These are phyloP conservation scores for Fusarium aywerte DNA, from an alignment of 2,329 filamentous ascomycete species.

Conservation along the genomic window DNA sequence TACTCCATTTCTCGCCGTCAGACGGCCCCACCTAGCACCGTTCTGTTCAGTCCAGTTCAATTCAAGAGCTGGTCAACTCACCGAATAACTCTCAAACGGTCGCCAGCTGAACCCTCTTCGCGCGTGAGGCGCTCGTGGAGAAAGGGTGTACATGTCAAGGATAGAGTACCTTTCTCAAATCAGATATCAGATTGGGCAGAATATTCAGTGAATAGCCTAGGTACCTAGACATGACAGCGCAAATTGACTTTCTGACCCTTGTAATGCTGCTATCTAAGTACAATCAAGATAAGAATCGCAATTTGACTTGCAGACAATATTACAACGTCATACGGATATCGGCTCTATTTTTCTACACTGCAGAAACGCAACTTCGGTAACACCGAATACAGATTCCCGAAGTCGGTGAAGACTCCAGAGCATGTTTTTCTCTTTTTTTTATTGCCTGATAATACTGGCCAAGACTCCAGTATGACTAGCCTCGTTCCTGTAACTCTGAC, in stretches of 20 bases:
- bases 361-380: constrained; percentile 6
- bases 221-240: not conserved
- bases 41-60: not conserved
- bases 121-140: constrained; percentile 13
- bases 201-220: not conserved
- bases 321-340: constrained; percentile 9
- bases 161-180: not conserved
- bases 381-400: constrained; percentile 18
- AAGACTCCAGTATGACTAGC: constrained; percentile 23
- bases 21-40: constrained; percentile 26
- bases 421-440: constrained; percentile 2
- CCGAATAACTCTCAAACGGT: not conserved
- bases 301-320: not conserved
- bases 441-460: constrained; percentile 4
- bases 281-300: not conserved
- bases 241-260: constrained; percentile 4
- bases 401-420: constrained; percentile 18
- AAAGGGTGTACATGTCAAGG: not conserved
- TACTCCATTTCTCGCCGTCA: constrained; percentile 32
- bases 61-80: not conserved
- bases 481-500: constrained; percentile 2
- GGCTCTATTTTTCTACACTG: not conserved
- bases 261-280: not conserved
- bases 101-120: constrained; percentile 5
- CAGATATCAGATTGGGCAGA: not conserved